Evolutionary conservation across 768 basidiomycete genomes (phyloP).

Genomic region (Pholiota conissans): DNA sequence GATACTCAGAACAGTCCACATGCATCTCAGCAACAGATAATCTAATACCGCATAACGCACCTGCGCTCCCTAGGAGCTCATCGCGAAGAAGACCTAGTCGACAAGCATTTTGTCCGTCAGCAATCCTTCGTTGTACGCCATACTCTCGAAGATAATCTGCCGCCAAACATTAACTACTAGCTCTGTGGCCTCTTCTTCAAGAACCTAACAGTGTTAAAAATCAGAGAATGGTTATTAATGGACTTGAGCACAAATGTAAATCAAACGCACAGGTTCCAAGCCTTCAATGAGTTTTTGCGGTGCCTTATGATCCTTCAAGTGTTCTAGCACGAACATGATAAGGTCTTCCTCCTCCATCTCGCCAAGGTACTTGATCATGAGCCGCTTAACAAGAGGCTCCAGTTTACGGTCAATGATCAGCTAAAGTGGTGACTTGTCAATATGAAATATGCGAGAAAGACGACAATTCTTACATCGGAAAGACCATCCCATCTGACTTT

Average conservation of each 20-base stretch:
- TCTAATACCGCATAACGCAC: constrained; percentile 62
- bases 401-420: constrained; percentile 82
- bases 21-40: constrained; percentile 45
- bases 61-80: constrained; percentile 41
- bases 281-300: constrained; percentile 87
- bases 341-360: constrained; percentile 93
- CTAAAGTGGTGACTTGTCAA: constrained; percentile 39
- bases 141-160: constrained; percentile 92
- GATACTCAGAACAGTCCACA: constrained; percentile 31
- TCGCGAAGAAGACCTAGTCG: constrained; percentile 43
- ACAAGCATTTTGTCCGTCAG: constrained; percentile 85
- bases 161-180: constrained; percentile 84
- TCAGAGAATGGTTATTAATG: constrained; percentile 1
- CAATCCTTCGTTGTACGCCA: constrained; percentile 88
- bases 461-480: constrained; percentile 64
- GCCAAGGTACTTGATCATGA: constrained; percentile 87
- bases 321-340: constrained; percentile 91
- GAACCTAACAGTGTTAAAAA: constrained; percentile 59
- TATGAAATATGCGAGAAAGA: neutral
- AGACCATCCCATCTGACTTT: constrained; percentile 93
- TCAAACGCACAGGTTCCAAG: constrained; percentile 79
- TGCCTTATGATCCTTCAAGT: constrained; percentile 86
- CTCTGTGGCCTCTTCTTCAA: constrained; percentile 88
- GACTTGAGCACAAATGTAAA: neutral
- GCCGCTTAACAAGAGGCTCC: constrained; percentile 77